Evolutionary conservation across 2,329 filamentous ascomycete genomes (phyloP).

Genomic region (Grosmannia penicillata): DNA sequence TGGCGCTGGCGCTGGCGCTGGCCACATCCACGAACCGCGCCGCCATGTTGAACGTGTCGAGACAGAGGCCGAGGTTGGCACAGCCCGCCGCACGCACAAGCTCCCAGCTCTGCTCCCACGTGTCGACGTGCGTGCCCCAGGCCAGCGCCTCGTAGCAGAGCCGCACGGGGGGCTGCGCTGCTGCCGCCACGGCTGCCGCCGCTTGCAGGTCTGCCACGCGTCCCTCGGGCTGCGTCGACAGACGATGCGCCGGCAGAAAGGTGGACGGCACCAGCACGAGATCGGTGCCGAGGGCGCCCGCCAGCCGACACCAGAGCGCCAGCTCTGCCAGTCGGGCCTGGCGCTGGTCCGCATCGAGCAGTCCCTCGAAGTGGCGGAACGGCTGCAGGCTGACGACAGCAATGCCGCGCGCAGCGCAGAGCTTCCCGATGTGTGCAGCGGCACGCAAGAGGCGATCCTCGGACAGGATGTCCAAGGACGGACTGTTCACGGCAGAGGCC

Average conservation of each 20-base stretch:
- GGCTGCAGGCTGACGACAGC: slow-evolving; percentile 42
- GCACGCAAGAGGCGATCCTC: slow-evolving; percentile 27
- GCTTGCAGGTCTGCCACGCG: slow-evolving; percentile 37
- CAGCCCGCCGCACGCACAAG: slow-evolving; percentile 37
- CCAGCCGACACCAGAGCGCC: slow-evolving; percentile 43
- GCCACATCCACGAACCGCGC: slow-evolving; percentile 41
- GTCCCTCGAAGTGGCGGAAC: slow-evolving; percentile 50
- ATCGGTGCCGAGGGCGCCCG: slow-evolving; percentile 38
- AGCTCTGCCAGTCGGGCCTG: slow-evolving; percentile 35
- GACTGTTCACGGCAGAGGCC: no score
- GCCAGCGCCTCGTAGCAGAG: slow-evolving; percentile 47
- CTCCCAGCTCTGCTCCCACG: slow-evolving; percentile 44
- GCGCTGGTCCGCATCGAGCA: slow-evolving; percentile 33
- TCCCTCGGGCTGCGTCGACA: slow-evolving; percentile 23
- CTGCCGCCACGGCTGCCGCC: slow-evolving; percentile 39
- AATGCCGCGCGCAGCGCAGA: slow-evolving; percentile 30
- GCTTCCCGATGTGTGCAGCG: slow-evolving; percentile 26
- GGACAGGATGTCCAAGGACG: no score
- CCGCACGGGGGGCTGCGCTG: slow-evolving; percentile 29
- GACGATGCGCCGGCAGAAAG: slow-evolving; percentile 27
- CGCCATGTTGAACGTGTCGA: slow-evolving; percentile 50
- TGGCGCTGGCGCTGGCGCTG: slow-evolving; percentile 23
- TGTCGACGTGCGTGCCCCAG: slow-evolving; percentile 44
- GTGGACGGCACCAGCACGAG: slow-evolving; percentile 48
- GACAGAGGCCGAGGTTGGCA: slow-evolving; percentile 44